Evolutionary conservation across 768 basidiomycete genomes (phyloP), one percentile per base, ranked within the genome.

Genomic region (Saitozyma podzolica): DNA sequence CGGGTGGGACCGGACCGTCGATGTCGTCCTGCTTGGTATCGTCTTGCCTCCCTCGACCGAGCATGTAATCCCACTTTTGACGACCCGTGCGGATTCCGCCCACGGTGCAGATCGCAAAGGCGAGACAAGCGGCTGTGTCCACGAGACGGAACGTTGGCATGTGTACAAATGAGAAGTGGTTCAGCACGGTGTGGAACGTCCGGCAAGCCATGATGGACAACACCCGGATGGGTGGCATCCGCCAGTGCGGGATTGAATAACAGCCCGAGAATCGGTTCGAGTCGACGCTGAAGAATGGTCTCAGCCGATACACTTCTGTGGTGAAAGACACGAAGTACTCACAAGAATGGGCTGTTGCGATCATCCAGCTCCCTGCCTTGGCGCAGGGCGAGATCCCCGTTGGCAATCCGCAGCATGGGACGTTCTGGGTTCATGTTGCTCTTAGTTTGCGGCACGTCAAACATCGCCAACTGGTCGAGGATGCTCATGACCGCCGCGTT

Each of bases 131-230:
- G 7, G 79, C 73, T 2, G 77, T 70, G 41, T 79, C 72, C 55
- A 63, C 62, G 19, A 82, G 65, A 13, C 64, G 61, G 70, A 82
- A 81, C 0, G 80, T 80, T 9, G 81, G 80, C 37, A 68, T 57
- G 61, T 82, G 81, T 43, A 82, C 62, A 54, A 81, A 75, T 13
- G 80, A 76, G 17, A 82, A 73, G 60, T 81, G 81, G 16, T 72
- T 69, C 7, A 79, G 69, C 14, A 81, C 65, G n/a, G 75, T 71
- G 29, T 72, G 67, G 50, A 79, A 68, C 3, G 80, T 81, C 20
- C 78, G 71, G 50, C 68, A 64, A 5, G 81, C 81, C 69, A 82
- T 75, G 10, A 69, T 54, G 13, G 76, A 78, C 19, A 82, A 59
- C 16, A 70, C 77, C 37, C 58, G 56, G 16, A 79, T 61, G 9